Evolutionary conservation across 2,329 filamentous ascomycete genomes (phyloP).

Genomic region (Cryphonectria naterciae): DNA sequence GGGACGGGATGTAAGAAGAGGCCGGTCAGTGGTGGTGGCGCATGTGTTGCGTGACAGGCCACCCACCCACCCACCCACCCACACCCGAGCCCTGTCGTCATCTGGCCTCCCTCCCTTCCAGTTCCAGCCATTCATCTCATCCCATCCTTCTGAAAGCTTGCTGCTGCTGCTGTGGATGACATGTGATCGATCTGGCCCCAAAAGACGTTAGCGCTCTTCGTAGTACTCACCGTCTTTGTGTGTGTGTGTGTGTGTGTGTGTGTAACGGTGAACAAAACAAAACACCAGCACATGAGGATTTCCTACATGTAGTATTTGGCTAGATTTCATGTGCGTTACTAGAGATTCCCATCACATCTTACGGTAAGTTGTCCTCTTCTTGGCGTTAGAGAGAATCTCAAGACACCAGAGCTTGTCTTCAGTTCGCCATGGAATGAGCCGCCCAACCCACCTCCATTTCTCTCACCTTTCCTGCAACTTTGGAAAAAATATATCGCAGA

Average conservation of each 20-base stretch:
- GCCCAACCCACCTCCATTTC: background rate
- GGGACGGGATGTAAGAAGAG: background rate
- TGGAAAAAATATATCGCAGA: no score
- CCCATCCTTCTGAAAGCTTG: background rate
- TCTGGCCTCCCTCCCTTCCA: conserved; percentile 4
- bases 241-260: background rate
- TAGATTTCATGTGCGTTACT: background rate
- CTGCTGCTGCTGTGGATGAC: background rate
- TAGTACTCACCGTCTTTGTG: background rate
- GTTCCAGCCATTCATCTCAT: background rate
- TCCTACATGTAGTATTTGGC: background rate
- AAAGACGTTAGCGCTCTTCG: background rate
- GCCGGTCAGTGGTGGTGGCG: background rate
- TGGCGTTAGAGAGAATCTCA: no score
- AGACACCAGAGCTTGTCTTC: background rate
- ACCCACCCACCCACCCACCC: background rate
- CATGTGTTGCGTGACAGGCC: background rate
- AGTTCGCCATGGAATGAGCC: no score
- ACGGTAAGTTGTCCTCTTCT: background rate
- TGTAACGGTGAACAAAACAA: background rate
- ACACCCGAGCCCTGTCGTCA: conserved; percentile 11
- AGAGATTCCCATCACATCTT: background rate
- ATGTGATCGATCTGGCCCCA: conserved; percentile 16
- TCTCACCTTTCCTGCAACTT: background rate
- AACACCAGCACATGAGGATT: background rate